Evolutionary conservation across 805 yeast species (phyloP).

Genomic region (Komagataella pastoris): DNA sequence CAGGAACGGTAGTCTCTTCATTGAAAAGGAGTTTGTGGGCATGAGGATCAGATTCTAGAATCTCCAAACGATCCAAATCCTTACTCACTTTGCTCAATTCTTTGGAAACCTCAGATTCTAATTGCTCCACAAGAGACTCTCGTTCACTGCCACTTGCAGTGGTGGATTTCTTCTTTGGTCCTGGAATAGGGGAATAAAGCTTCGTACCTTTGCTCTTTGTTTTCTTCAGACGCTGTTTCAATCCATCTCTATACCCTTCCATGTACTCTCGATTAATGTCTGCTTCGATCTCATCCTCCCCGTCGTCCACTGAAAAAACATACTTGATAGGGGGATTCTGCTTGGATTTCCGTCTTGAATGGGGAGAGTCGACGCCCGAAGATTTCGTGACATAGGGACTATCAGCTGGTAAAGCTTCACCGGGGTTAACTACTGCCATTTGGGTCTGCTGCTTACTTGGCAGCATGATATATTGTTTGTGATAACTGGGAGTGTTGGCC

Average conservation of each 20-base stretch:
- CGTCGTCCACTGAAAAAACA: conserved; percentile 74
- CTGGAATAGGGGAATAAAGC: conserved; percentile 1
- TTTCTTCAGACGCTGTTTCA: conserved; percentile 31
- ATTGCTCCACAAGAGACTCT: conserved; percentile 5
- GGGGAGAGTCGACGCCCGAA: background rate
- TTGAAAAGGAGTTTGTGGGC: conserved; percentile 1
- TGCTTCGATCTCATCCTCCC: conserved; percentile 55
- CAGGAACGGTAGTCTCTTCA: conserved; percentile 5
- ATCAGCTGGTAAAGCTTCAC: background rate
- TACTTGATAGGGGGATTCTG: conserved; percentile 18
- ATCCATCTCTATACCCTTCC: conserved; percentile 66
- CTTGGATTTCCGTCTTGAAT: background rate
- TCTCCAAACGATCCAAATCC: conserved; percentile 12
- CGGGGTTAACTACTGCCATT: background rate
- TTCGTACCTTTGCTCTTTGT: conserved; percentile 1
- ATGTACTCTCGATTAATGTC: conserved; percentile 45
- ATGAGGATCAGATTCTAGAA: conserved; percentile 13
- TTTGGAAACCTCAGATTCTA: conserved; percentile 15
- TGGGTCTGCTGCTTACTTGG: background rate
- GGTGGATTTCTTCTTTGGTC: background rate
- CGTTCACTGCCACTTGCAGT: background rate
- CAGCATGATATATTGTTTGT: background rate
- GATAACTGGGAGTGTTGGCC: background rate
- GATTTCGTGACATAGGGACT: background rate
- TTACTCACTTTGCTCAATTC: conserved; percentile 11